A percentile compares a stretch with the other conserved stretches of the same genome.
Conservation (phyloP, 352 stramenopile genomes). For the Phytopythium oedochilum region DNA sequence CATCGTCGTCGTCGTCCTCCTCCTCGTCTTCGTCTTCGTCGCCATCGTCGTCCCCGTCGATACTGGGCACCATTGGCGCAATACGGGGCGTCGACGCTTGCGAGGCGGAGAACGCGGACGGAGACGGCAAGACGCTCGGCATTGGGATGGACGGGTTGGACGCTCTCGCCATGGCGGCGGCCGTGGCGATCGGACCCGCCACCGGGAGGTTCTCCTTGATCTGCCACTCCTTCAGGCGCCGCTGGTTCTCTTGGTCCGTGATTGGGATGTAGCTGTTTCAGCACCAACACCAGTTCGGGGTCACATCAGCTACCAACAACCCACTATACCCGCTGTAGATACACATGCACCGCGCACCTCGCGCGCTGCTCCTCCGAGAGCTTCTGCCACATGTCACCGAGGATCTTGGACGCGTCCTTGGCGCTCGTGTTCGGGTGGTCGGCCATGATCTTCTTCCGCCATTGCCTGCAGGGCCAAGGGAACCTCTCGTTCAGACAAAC, state of each 20-base stretch:
- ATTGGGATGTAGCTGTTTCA: conserved; percentile 58
- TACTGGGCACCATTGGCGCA: conserved; percentile 14
- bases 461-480: conserved; percentile 29
- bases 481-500: not conserved
- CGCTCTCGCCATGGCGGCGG: not conserved
- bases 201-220: conserved; percentile 66
- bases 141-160: not conserved
- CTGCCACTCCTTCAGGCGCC: conserved; percentile 70
- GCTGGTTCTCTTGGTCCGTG: conserved; percentile 72
- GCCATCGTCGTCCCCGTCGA: conserved; percentile 35
- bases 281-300: no score
- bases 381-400: conserved; percentile 85
- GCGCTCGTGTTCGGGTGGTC: conserved; percentile 65
- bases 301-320: no score
- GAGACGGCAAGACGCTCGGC: not conserved
- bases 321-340: no score
- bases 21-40: conserved; percentile 40
- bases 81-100: conserved; percentile 15
- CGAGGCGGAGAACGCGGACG: not conserved
- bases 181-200: not conserved
- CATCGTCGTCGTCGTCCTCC: conserved; percentile 52
- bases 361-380: conserved; percentile 71
- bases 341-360: conserved; percentile 21
- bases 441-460: conserved; percentile 78
- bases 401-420: conserved; percentile 78